These are phyloP conservation scores for Aspergillus chevalieri DNA, from an alignment of 2,329 filamentous ascomycete genomes.

Conservation along the genomic window DNA sequence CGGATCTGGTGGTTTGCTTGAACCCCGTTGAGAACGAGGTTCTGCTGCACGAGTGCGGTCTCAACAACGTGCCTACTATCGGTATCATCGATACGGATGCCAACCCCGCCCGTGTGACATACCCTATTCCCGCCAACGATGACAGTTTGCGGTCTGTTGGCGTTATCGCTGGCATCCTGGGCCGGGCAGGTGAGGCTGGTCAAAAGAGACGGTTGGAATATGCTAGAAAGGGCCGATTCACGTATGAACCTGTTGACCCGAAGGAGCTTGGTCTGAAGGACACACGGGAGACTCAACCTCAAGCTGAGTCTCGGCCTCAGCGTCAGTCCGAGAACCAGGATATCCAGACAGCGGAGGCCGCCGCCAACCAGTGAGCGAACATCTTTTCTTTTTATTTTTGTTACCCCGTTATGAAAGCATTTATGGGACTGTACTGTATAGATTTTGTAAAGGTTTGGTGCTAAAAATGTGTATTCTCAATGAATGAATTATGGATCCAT, in stretches of 20 bases:
- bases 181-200: conserved; percentile 74
- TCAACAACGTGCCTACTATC: conserved; percentile 86
- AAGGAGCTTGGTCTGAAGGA: conserved; percentile 10
- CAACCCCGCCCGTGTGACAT: conserved; percentile 90
- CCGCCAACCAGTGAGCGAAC: neutral
- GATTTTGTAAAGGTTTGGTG: conserved; percentile 22
- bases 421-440: conserved; percentile 29
- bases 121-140: conserved; percentile 93
- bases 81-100: conserved; percentile 91
- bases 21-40: conserved; percentile 92
- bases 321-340: neutral
- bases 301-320: neutral
- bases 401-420: conserved; percentile 8
- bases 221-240: conserved; percentile 57
- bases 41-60: conserved; percentile 81
- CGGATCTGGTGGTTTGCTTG: conserved; percentile 85
- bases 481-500: too few relatives aligned
- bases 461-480: conserved; percentile 4
- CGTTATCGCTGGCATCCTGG: conserved; percentile 78
- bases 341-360: neutral
- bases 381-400: conserved; percentile 3
- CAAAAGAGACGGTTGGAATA: conserved; percentile 59
- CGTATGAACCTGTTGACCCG: conserved; percentile 41
- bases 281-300: neutral
- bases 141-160: conserved; percentile 81